phyloP scores from a whole-genome alignment of 2,329 filamentous ascomycete species.

The Colletotrichum sidae region DNA sequence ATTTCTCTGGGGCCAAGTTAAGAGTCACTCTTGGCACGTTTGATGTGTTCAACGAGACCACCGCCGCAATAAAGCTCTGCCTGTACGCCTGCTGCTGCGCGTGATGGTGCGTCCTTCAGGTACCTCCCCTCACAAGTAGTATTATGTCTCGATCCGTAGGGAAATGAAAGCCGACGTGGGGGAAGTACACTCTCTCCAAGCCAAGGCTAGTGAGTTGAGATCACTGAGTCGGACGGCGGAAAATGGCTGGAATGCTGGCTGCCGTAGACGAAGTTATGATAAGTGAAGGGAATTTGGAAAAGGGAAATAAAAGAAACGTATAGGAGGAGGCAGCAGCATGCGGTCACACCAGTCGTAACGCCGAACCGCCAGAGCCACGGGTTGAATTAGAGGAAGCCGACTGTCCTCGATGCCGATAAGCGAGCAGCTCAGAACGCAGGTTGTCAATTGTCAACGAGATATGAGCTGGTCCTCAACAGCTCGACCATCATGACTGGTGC shows the following conservation, averaged over 20 bases:
- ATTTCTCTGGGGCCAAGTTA: conserved; percentile 7
- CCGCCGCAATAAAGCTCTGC: conserved; percentile 17
- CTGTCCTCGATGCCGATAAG: conserved; percentile 14
- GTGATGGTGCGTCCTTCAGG: neutral
- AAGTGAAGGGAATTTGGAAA: conserved; percentile 24
- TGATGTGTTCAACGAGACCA: conserved; percentile 25
- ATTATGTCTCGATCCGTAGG: conserved; percentile 18
- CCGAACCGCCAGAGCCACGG: conserved; percentile 56
- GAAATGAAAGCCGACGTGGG: conserved; percentile 1
- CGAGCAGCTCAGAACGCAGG: conserved; percentile 60
- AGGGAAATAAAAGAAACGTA: conserved; percentile 36
- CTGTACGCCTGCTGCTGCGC: no score
- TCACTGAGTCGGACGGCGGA: neutral
- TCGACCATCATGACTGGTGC: conserved; percentile 74
- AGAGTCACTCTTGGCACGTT: conserved; percentile 7
- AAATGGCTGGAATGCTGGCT: conserved; percentile 1
- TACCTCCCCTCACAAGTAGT: conserved; percentile 15
- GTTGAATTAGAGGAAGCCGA: conserved; percentile 20
- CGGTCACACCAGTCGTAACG: conserved; percentile 34
- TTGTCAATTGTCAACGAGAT: conserved; percentile 69
- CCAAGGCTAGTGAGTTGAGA: neutral
- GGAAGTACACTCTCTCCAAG: neutral
- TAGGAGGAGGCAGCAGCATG: conserved; percentile 30
- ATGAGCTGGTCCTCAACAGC: conserved; percentile 40
- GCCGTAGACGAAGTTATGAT: conserved; percentile 4